Evolutionary conservation across 164 flowering plant genomes (phyloP).

Genomic region (Umbellularia californica): DNA sequence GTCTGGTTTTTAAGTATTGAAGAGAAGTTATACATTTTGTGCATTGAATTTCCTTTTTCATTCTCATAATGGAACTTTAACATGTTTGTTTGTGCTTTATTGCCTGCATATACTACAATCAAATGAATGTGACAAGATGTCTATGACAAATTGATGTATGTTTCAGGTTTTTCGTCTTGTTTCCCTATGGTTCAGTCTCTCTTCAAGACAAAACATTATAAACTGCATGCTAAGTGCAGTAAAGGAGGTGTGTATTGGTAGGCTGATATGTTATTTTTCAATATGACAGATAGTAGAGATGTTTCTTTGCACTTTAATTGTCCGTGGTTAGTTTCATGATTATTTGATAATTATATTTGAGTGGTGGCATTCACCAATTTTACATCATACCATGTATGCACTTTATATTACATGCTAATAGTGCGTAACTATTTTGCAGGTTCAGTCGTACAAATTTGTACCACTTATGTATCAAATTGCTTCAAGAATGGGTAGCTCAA

Average conservation of each 20-base stretch:
- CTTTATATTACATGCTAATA: background rate
- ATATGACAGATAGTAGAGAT: background rate
- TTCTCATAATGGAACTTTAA: background rate
- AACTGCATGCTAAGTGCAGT: conserved; percentile 70
- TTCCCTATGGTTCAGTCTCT: conserved; percentile 90
- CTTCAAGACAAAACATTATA: conserved; percentile 62
- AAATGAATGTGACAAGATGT: background rate
- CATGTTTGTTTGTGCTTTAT: background rate
- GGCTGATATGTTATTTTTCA: background rate
- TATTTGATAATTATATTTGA: background rate
- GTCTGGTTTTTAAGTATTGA: no score
- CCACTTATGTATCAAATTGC: conserved; percentile 96
- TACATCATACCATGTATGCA: background rate
- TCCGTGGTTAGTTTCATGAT: background rate
- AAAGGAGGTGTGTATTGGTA: conserved; percentile 49
- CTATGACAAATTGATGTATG: conserved; percentile 3
- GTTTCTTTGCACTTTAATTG: background rate
- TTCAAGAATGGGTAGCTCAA: conserved; percentile 84
- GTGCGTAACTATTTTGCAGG: conserved; percentile 35
- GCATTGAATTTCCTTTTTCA: background rate
- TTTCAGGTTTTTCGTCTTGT: conserved; percentile 90
- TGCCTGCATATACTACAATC: background rate
- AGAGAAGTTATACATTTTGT: background rate
- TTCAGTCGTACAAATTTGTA: conserved; percentile 88
- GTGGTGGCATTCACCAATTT: background rate